Conservation (phyloP, 225 moss, liverwort and hornwort species). For the Bryum argenteum region DNA sequence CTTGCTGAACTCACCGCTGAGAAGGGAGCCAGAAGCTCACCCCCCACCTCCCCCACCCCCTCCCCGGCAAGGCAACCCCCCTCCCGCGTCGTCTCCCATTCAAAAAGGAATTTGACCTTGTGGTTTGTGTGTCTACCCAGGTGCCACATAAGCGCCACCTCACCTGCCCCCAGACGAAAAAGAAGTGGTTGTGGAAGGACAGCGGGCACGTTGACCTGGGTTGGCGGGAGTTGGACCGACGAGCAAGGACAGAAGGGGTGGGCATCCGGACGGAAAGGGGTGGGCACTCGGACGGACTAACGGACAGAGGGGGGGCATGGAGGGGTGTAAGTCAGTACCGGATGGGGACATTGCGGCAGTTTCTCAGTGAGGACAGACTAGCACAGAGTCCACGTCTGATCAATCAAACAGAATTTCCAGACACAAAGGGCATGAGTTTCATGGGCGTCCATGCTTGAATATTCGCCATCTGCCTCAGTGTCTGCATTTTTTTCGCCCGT, state of each 20-base stretch:
- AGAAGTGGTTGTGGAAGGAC: conserved; percentile 17
- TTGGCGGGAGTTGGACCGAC: background rate
- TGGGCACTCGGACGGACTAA: background rate
- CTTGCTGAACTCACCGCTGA: too few relatives aligned
- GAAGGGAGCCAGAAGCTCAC: conserved; percentile 8
- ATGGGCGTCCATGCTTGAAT: conserved; percentile 40
- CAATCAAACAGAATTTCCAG: background rate
- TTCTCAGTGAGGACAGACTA: background rate
- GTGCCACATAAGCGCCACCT: conserved; percentile 27
- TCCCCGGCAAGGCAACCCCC: too few relatives aligned
- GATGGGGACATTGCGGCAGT: background rate
- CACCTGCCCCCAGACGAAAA: background rate
- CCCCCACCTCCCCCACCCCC: too few relatives aligned
- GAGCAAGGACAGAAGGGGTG: too few relatives aligned
- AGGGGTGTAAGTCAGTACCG: background rate
- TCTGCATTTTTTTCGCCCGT: conserved; percentile 17
- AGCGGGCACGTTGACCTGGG: conserved; percentile 11
- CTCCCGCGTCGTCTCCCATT: background rate
- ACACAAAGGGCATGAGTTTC: conserved; percentile 5
- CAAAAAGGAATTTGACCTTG: conserved; percentile 22
- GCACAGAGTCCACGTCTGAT: background rate
- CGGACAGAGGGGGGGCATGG: background rate
- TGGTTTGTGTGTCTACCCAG: background rate
- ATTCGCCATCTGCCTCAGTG: background rate
- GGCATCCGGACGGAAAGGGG: too few relatives aligned